phyloP scores from a whole-genome alignment of 163 green algal genomes.

The Scenedesmus sp. region DNA sequence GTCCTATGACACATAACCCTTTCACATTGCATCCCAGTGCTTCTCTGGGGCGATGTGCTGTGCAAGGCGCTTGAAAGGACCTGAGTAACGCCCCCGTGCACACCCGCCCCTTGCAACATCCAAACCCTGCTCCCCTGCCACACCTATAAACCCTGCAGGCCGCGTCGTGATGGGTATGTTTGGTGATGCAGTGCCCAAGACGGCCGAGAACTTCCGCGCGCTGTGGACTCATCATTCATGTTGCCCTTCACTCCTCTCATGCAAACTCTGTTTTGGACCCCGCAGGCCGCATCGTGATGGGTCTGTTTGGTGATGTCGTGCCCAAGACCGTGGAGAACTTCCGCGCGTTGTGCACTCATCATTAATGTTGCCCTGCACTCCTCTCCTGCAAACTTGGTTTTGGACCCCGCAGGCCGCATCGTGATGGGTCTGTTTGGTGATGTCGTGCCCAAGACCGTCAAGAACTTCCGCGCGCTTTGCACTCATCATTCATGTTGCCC shows the following conservation, averaged over 20 bases:
- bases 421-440: conserved; percentile 79
- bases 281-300: conserved; percentile 84
- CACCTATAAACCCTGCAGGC: conserved; percentile 51
- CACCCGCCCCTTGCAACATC: too few relatives aligned
- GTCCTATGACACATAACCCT: too few relatives aligned
- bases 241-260: too few relatives aligned
- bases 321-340: conserved; percentile 98
- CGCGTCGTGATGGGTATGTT: conserved; percentile 90
- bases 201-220: conserved; percentile 91
- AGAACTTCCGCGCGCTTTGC: conserved; percentile 72
- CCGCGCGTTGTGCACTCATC: conserved; percentile 77
- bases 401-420: background rate
- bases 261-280: background rate
- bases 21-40: too few relatives aligned
- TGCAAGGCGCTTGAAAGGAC: too few relatives aligned
- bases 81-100: too few relatives aligned
- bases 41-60: too few relatives aligned
- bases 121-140: too few relatives aligned
- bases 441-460: conserved; percentile 94
- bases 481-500: background rate
- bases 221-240: conserved; percentile 69
- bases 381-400: background rate
- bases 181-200: conserved; percentile 94
- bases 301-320: conserved; percentile 90
- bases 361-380: too few relatives aligned